A percentile compares a stretch with the other conserved stretches of the same genome.
phyloP scores from a whole-genome alignment of 2,329 filamentous ascomycete genomes.

The Neopestalotiopsis sp. region DNA sequence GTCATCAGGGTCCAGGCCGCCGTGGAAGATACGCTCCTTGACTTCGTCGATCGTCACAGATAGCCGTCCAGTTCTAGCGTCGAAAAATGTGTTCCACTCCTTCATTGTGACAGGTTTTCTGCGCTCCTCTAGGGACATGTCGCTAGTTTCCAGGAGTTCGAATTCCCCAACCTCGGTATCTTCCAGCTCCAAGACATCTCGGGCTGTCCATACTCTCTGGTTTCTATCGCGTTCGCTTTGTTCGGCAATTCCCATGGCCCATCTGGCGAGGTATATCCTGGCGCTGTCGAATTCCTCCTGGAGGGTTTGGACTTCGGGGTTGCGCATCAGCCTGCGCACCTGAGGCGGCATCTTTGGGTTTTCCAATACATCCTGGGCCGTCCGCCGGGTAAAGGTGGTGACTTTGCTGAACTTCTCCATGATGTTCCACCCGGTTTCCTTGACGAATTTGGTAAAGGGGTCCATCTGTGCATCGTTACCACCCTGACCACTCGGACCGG shows the following conservation, averaged over 20 bases:
- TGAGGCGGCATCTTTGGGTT: slow-evolving; percentile 92
- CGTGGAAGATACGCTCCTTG: slow-evolving; percentile 97
- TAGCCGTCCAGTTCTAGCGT: slow-evolving; percentile 73
- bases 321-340: slow-evolving; percentile 81
- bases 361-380: slow-evolving; percentile 89
- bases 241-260: slow-evolving; percentile 98
- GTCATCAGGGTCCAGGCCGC: slow-evolving; percentile 85
- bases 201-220: slow-evolving; percentile 89
- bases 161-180: slow-evolving; percentile 96
- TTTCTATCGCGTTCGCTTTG: slow-evolving; percentile 89
- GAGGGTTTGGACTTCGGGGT: slow-evolving; percentile 91
- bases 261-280: slow-evolving; percentile 88
- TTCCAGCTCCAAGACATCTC: slow-evolving; percentile 91
- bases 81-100: slow-evolving; percentile 94
- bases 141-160: slow-evolving; percentile 82
- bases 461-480: slow-evolving; percentile 79
- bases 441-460: slow-evolving; percentile 89
- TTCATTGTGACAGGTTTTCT: slow-evolving; percentile 77
- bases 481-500: slow-evolving; percentile 43
- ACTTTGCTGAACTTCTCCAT: slow-evolving; percentile 97
- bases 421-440: slow-evolving; percentile 94
- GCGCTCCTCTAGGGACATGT: slow-evolving; percentile 75
- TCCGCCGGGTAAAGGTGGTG: slow-evolving; percentile 91
- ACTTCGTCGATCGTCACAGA: slow-evolving; percentile 87
- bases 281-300: slow-evolving; percentile 98